Conservation (phyloP, 495 filamentous ascomycete genomes). For the Penicillium goetzii region DNA sequence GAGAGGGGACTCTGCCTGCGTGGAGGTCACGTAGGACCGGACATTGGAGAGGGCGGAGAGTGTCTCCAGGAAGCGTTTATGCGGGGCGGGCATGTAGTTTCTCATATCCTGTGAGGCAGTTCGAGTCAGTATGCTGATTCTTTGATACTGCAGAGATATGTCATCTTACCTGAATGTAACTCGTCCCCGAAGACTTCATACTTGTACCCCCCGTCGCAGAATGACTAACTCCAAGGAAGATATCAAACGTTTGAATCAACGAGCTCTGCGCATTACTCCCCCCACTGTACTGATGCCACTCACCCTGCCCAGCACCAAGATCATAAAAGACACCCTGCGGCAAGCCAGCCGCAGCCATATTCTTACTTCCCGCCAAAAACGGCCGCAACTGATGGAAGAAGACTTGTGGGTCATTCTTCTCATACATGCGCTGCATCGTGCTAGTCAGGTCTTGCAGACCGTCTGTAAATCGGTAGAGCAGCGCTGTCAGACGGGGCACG, state of each 20-base stretch:
- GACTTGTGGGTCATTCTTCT: conserved; percentile 79
- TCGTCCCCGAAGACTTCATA: conserved; percentile 44
- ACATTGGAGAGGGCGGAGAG: conserved; percentile 78
- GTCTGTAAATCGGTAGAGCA: conserved; percentile 74
- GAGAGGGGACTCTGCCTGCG: conserved; percentile 61
- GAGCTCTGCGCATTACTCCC: conserved; percentile 96
- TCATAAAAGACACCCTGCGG: conserved; percentile 89
- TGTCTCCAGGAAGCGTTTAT: conserved; percentile 81
- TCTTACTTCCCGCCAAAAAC: conserved; percentile 91
- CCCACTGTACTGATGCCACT: conserved; percentile 79
- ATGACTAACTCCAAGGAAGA: conserved; percentile 86
- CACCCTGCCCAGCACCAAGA: conserved; percentile 65
- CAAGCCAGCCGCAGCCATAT: conserved; percentile 91
- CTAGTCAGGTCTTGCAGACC: conserved; percentile 76
- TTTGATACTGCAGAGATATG: neutral
- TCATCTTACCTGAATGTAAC: conserved; percentile 40
- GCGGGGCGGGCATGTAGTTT: conserved; percentile 92
- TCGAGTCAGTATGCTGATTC: neutral
- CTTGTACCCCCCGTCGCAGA: conserved; percentile 79
- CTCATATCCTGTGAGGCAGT: conserved; percentile 73
- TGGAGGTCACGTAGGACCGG: conserved; percentile 71
- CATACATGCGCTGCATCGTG: conserved; percentile 81
- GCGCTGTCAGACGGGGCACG: conserved; percentile 64
- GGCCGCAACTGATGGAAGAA: conserved; percentile 93
- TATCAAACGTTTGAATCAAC: conserved; percentile 89